Base-by-base conservation (phyloP, 1,139 yeast species). In the Nakaseomyces bracarensis region DNA sequence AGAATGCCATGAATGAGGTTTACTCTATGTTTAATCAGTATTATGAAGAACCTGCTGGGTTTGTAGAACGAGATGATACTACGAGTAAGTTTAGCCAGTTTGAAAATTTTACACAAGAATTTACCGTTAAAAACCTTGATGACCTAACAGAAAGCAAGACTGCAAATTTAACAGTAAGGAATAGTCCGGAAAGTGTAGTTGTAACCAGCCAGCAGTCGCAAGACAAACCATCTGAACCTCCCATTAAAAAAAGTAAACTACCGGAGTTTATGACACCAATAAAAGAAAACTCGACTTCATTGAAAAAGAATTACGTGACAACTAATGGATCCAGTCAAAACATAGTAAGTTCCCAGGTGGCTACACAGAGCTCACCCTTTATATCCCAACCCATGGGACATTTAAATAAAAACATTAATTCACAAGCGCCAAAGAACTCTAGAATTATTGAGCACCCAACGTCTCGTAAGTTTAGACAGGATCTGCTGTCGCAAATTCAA, bases 1-100 rank as follows among this genome's bases (percentile, higher is more conserved):
- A 77, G 46, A 77, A 79, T 53, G 94, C 95, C 1, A 74, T 79
- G 43, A 76, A 77, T 42, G 96, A 86, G 51, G 80, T 87, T 0
- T 69, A 75, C 46, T 73, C 74, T 18, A 82, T 87, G 83, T 84
- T 85, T 57, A 85, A 82, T 54, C 79, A 75, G 50, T 50, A 55
- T 41, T 53, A 49, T 36, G 35, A 49, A n/a, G 54, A 50, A 39
- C 45, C 50, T n/a, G 47, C 47, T 35, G 36, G 40, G 5, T 15
- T 38, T 11, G 49, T 45, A 14, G 59, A 57, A n/a, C 54, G 50
- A 21, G 64, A 58, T 16, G 63, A 61, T 15, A 59, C 62, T 16
- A 58, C 60, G 23, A 41, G 53, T 48, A 48, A 50, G 45, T 52
- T 52, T 51, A 37, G 54, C 38, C 21, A 67, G 6, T 55, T 59